Percentiles rank a stretch among this genome's conserved stretches.
Evolutionary conservation across 306 rosid species (phyloP).

Genomic region (Cicer arietinum): DNA sequence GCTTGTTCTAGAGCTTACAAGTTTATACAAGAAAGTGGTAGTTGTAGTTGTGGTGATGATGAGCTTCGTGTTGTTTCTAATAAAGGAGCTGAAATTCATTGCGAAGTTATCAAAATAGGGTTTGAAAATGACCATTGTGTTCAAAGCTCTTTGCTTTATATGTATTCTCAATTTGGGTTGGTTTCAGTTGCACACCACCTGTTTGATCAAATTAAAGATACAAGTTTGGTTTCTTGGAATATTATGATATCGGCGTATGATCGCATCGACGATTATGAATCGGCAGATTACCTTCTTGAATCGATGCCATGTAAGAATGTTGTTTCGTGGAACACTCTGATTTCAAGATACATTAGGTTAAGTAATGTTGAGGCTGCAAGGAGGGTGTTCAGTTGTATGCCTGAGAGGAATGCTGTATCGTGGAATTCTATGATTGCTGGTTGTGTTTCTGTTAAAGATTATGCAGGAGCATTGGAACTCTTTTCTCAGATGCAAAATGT

Average conservation of each 20-base stretch:
- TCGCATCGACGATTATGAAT: constrained; percentile 50
- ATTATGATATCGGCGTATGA: constrained; percentile 69
- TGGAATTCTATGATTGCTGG: constrained; percentile 75
- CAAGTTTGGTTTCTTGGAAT: constrained; percentile 66
- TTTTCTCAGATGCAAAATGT: constrained; percentile 62
- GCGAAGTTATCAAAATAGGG: constrained; percentile 59
- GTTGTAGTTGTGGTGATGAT: constrained; percentile 5
- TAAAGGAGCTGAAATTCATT: constrained; percentile 72
- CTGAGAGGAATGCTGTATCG: constrained; percentile 63
- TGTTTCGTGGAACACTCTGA: constrained; percentile 70
- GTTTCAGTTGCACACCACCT: constrained; percentile 33
- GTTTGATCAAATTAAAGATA: constrained; percentile 64
- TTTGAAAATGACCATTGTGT: constrained; percentile 50
- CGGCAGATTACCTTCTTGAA: constrained; percentile 56
- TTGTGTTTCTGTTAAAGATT: constrained; percentile 54
- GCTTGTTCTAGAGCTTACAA: constrained; percentile 66
- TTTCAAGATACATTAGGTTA: constrained; percentile 50
- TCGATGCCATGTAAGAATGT: constrained; percentile 67
- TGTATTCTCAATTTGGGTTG: constrained; percentile 57
- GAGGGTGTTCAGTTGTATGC: constrained; percentile 60
- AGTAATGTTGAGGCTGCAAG: constrained; percentile 58
- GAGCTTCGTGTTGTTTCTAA: constrained; percentile 32
- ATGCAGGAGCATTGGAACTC: constrained; percentile 52
- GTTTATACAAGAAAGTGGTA: constrained; percentile 41
- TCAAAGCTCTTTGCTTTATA: constrained; percentile 60